Evolutionary conservation across 306 rosid genomes (phyloP).

Genomic region (Alnus rubra): DNA sequence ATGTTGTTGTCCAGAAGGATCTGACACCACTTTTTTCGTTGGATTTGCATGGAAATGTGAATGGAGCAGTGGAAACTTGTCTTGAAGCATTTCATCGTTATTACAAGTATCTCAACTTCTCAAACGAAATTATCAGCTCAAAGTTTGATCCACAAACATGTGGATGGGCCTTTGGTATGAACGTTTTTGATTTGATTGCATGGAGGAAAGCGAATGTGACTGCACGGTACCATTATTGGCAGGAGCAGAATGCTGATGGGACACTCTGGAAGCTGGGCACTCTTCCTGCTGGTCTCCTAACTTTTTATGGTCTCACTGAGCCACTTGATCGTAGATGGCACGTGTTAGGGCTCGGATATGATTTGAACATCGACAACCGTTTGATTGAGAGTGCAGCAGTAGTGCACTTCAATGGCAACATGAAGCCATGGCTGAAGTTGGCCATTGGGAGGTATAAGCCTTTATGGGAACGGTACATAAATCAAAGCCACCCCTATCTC

Average conservation of each 20-base stretch:
- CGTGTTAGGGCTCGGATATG: slow-evolving; percentile 94
- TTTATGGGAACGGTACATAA: slow-evolving; percentile 85
- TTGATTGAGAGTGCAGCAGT: slow-evolving; percentile 93
- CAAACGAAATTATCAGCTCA: slow-evolving; percentile 79
- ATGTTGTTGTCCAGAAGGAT: slow-evolving; percentile 95
- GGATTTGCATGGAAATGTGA: slow-evolving; percentile 94
- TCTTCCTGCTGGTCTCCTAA: slow-evolving; percentile 89
- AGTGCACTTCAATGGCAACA: slow-evolving; percentile 88
- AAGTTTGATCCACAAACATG: slow-evolving; percentile 97
- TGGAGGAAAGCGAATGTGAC: slow-evolving; percentile 95
- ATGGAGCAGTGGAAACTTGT: slow-evolving; percentile 99
- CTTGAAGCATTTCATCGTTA: slow-evolving; percentile 94
- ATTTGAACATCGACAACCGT: slow-evolving; percentile 81
- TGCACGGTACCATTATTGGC: slow-evolving; percentile 88
- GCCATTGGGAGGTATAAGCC: slow-evolving; percentile 86
- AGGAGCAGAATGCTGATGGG: slow-evolving; percentile 77
- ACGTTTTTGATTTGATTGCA: slow-evolving; percentile 83
- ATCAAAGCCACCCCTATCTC: slow-evolving; percentile 77
- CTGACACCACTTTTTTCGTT: slow-evolving; percentile 91
- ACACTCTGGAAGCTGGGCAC: slow-evolving; percentile 94
- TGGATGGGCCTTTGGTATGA: slow-evolving; percentile 99
- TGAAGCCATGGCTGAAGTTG: slow-evolving; percentile 98
- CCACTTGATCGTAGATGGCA: slow-evolving; percentile 99
- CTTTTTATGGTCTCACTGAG: slow-evolving; percentile 92
- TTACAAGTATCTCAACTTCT: slow-evolving; percentile 93